These are phyloP conservation scores for Teunomyces kruisii DNA, from an alignment of 805 yeast genomes.

Conservation along the genomic window DNA sequence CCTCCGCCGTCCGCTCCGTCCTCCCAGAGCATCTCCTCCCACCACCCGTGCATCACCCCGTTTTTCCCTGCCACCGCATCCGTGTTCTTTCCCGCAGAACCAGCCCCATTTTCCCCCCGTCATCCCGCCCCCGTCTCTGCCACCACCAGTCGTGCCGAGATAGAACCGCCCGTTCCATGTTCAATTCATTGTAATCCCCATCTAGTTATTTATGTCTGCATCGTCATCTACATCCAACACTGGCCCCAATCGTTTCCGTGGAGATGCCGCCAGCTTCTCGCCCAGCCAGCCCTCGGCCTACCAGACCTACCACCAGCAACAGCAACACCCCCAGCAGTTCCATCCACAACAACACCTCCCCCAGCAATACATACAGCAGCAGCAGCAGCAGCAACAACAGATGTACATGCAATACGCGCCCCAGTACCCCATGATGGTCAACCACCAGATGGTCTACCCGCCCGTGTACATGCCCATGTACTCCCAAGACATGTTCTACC, in stretches of 20 bases:
- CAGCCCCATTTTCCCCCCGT: not conserved
- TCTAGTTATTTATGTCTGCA: slow-evolving; percentile 8
- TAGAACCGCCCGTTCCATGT: slow-evolving; percentile 5
- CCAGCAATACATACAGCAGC: slow-evolving; percentile 12
- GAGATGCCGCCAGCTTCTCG: slow-evolving; percentile 38
- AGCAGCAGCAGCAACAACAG: slow-evolving; percentile 10
- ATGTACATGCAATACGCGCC: slow-evolving; percentile 15
- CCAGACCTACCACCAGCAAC: slow-evolving; percentile 10
- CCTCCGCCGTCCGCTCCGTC: not conserved
- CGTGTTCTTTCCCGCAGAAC: not conserved
- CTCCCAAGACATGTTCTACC: slow-evolving; percentile 13
- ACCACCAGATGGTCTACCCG: slow-evolving; percentile 14
- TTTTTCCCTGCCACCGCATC: not conserved
- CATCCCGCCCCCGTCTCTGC: not conserved
- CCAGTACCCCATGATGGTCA: slow-evolving; percentile 9
- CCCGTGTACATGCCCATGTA: slow-evolving; percentile 16
- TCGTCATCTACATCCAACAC: slow-evolving; percentile 25
- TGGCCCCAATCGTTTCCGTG: slow-evolving; percentile 38
- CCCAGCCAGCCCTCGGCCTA: slow-evolving; percentile 21
- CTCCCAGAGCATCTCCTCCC: not conserved
- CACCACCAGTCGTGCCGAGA: not conserved
- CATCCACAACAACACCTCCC: slow-evolving; percentile 12
- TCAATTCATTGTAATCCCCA: slow-evolving; percentile 3
- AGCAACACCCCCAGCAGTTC: slow-evolving; percentile 11
- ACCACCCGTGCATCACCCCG: not conserved